Percentiles rank a stretch among this genome's conserved stretches.
phyloP scores from a whole-genome alignment of 2,329 filamentous ascomycete genomes.

The Nemania bipapillata region DNA sequence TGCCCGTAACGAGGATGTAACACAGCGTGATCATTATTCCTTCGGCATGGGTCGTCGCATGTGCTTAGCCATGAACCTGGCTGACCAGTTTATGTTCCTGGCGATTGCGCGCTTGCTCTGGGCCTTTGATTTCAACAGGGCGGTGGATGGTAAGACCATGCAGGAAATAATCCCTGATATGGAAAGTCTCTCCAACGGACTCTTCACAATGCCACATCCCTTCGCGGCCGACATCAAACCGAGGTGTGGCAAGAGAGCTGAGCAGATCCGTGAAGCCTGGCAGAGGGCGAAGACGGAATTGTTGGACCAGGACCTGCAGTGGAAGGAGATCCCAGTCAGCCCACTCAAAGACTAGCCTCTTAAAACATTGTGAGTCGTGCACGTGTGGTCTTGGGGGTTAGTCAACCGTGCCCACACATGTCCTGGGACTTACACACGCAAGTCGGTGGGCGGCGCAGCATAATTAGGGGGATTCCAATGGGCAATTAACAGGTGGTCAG shows the following conservation, averaged over 20 bases:
- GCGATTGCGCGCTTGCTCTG: constrained; percentile 60
- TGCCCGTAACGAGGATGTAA: constrained; percentile 45
- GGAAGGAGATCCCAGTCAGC: no score
- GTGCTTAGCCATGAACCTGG: constrained; percentile 59
- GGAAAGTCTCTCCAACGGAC: constrained; percentile 12
- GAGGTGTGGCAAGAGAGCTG: not conserved
- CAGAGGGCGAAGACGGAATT: not conserved
- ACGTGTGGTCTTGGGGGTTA: no score
- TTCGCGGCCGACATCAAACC: constrained; percentile 22
- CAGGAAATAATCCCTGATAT: constrained; percentile 1
- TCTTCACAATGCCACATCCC: constrained; percentile 8
- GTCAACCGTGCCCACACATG: no score
- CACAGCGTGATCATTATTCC: constrained; percentile 46
- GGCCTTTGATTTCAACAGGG: constrained; percentile 51
- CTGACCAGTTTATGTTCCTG: constrained; percentile 49
- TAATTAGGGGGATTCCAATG: no score
- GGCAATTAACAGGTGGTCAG: no score
- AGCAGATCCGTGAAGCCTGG: not conserved
- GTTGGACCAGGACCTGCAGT: not conserved
- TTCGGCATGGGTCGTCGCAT: constrained; percentile 52
- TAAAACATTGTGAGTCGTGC: no score
- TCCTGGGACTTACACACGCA: no score
- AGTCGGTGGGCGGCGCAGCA: no score
- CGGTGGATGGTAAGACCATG: not conserved
- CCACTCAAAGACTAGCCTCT: no score